These are phyloP conservation scores for Ogataea glucozyma DNA, from an alignment of 805 yeast genomes.

Conservation along the genomic window DNA sequence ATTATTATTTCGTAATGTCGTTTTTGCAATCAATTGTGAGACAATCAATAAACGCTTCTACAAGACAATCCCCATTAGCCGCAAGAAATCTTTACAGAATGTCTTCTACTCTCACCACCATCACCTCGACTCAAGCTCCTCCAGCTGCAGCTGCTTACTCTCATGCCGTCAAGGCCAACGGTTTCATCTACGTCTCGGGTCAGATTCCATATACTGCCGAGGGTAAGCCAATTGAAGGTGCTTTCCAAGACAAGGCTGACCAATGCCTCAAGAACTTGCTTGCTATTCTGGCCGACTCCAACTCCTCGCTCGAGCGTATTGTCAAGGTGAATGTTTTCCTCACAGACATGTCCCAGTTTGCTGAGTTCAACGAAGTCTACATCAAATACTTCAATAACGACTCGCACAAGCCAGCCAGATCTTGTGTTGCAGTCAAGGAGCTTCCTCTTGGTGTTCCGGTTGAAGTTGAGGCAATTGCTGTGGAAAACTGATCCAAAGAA, in stretches of 20 bases:
- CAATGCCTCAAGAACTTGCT: constrained; percentile 68
- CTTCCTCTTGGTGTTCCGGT: constrained; percentile 86
- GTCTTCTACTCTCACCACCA: constrained; percentile 41
- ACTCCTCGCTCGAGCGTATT: constrained; percentile 78
- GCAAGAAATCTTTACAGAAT: constrained; percentile 27
- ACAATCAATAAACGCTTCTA: constrained; percentile 15
- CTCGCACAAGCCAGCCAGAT: constrained; percentile 90
- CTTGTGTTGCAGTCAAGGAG: constrained; percentile 92
- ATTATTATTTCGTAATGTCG: constrained; percentile 7
- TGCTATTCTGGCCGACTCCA: constrained; percentile 78
- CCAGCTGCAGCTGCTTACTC: constrained; percentile 97
- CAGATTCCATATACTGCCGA: constrained; percentile 90
- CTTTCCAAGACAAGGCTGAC: constrained; percentile 75
- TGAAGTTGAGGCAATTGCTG: constrained; percentile 81
- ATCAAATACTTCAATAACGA: constrained; percentile 60
- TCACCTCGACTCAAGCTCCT: constrained; percentile 79
- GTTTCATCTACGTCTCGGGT: constrained; percentile 89
- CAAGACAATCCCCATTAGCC: constrained; percentile 11
- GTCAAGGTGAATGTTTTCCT: constrained; percentile 89
- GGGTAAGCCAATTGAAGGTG: constrained; percentile 75
- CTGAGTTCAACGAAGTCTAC: constrained; percentile 83
- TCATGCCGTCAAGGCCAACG: constrained; percentile 91
- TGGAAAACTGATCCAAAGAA: constrained; percentile 56
- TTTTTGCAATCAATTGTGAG: constrained; percentile 15
- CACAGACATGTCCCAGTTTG: constrained; percentile 87